Percentiles rank a stretch among this genome's conserved stretches.
These are phyloP conservation scores for Fusarium equiseti DNA, from an alignment of 2,329 filamentous ascomycete species.

Conservation along the genomic window DNA sequence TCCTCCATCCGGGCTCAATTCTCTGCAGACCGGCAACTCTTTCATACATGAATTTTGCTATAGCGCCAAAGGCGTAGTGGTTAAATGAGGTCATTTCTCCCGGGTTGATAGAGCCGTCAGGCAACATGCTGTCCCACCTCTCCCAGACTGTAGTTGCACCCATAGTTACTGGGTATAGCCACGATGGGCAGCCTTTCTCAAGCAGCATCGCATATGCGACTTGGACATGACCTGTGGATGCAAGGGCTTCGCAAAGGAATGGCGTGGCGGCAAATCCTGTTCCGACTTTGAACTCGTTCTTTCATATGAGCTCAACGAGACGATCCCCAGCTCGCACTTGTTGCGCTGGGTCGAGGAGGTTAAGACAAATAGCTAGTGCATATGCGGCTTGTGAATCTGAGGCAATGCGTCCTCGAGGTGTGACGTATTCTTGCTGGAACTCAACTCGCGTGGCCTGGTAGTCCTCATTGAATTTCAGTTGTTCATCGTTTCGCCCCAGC, in stretches of 20 bases:
- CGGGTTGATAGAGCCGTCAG: constrained; percentile 58
- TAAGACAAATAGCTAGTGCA: constrained; percentile 27
- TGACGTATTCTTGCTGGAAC: constrained; percentile 30
- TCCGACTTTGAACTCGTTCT: constrained; percentile 28
- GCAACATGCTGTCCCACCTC: constrained; percentile 61
- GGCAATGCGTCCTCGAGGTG: neutral
- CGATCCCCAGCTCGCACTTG: neutral
- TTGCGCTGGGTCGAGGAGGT: constrained; percentile 9
- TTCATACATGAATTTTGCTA: constrained; percentile 51
- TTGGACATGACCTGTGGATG: neutral
- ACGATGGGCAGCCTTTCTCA: constrained; percentile 57
- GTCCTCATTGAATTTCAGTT: neutral
- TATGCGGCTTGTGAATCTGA: constrained; percentile 31
- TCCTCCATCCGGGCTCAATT: constrained; percentile 37
- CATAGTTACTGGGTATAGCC: constrained; percentile 62
- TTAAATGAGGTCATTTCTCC: constrained; percentile 64
- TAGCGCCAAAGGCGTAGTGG: constrained; percentile 61
- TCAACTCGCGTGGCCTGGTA: neutral
- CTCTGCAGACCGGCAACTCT: constrained; percentile 30
- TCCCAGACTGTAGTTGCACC: constrained; percentile 64
- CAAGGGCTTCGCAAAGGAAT: constrained; percentile 3
- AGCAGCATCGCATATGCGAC: constrained; percentile 55
- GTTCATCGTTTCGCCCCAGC: neutral
- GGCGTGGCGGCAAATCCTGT: constrained; percentile 53
- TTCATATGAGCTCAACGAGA: constrained; percentile 16